Base-by-base conservation (phyloP, 176 grass and related monocot genomes). In the Triticum monococcum region DNA sequence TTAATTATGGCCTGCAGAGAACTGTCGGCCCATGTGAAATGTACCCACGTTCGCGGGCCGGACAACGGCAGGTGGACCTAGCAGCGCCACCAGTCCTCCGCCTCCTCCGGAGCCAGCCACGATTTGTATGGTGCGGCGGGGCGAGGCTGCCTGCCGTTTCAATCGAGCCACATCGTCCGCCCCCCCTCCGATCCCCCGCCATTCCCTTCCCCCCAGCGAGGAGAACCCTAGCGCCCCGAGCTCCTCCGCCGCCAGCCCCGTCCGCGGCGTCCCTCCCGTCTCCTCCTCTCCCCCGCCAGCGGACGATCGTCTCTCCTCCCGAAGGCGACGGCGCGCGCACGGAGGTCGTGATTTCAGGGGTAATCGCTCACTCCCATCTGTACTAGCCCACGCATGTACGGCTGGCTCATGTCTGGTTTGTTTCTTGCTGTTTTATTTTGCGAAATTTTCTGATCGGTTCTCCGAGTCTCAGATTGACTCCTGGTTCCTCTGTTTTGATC, bases 61-160 rank as follows among this genome's bases (percentile, higher is more conserved):
- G 24, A 4, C 63, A n/a, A 18, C 18, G 12, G 30, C 43, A 24
- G 13, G 80, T 35, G 45, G 80, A 33, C 43, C 43, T 35, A 24
- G 11, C 64, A 7, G 30, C 64, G 20, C 80, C 41, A 67, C 79
- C 59, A 59, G 38, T 6, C 22, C 57, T 7, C 63, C 25, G 74
- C 17, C 46, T 76, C 73, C 73, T 9, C 56, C 56, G 56, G 2
- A 59, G 56, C 56, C 31, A 77, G 74, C 74, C 74, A 77, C 74
- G 74, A 77, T 77, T 57, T 77, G 74, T 77, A 77, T 77, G 74
- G 48, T 77, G 74, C 74, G 74, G 74, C 78, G 64, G 50, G 43
- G 62, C 62, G 38, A 50, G 64, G 40, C 79, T 76, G 72, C 72
- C 56, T 52, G 72, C 74, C 74, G 74, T 77, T 77, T 56, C 26